These are phyloP conservation scores for Dryas alaskensis DNA, from an alignment of 306 rosid genomes.

Conservation along the genomic window DNA sequence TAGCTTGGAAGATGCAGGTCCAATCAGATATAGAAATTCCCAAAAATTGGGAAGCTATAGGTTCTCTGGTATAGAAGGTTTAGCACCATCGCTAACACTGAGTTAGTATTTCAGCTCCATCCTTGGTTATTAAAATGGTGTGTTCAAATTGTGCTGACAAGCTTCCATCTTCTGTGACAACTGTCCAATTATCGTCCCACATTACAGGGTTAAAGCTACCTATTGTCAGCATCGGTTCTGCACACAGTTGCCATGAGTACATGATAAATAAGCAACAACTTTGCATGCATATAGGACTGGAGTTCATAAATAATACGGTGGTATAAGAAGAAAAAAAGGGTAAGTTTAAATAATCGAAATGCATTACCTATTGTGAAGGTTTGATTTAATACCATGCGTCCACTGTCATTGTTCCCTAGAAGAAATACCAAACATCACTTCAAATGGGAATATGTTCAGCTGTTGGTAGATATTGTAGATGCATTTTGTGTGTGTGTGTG, in stretches of 20 bases:
- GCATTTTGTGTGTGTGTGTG: neutral
- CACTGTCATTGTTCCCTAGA: slow-evolving; percentile 83
- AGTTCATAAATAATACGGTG: neutral
- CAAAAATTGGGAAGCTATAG: slow-evolving; percentile 1
- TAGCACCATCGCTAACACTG: slow-evolving; percentile 44
- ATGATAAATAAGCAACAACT: slow-evolving; percentile 14
- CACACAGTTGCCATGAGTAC: slow-evolving; percentile 2
- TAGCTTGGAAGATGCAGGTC: slow-evolving; percentile 21
- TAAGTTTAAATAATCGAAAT: slow-evolving; percentile 7
- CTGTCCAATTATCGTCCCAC: slow-evolving; percentile 96
- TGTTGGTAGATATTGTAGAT: slow-evolving; percentile 11
- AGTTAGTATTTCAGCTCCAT: slow-evolving; percentile 85
- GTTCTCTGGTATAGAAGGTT: slow-evolving; percentile 5
- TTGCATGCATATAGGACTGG: neutral
- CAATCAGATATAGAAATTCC: slow-evolving; percentile 21
- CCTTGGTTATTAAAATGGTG: slow-evolving; percentile 72
- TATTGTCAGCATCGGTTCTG: slow-evolving; percentile 91
- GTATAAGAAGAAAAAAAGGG: neutral
- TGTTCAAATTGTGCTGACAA: slow-evolving; percentile 95
- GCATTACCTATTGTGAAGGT: slow-evolving; percentile 88
- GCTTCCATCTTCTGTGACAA: slow-evolving; percentile 85
- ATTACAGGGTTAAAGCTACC: slow-evolving; percentile 80
- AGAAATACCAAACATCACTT: slow-evolving; percentile 11
- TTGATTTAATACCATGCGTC: slow-evolving; percentile 81
- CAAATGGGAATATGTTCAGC: slow-evolving; percentile 18